phyloP scores from a whole-genome alignment of 768 basidiomycete species.

The Epithele typhae region DNA sequence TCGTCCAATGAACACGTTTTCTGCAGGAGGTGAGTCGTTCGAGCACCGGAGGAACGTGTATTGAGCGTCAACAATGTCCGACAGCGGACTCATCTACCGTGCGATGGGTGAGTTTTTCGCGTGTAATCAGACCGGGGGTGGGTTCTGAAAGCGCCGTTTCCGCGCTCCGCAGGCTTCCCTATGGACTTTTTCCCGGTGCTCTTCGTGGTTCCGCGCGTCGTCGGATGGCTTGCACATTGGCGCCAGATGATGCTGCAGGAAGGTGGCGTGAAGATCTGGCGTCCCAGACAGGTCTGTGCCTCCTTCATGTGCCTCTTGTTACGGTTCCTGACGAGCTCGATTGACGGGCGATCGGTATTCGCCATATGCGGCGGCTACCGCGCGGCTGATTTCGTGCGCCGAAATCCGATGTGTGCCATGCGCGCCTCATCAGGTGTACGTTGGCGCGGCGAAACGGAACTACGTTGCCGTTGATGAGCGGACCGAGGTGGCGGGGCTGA shows the following conservation, averaged over 20 bases:
- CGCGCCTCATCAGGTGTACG: slow-evolving; percentile 62
- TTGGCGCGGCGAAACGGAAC: slow-evolving; percentile 69
- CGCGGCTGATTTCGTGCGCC: not conserved
- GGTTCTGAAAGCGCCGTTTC: not conserved
- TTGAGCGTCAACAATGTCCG: slow-evolving; percentile 1
- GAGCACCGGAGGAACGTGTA: not conserved
- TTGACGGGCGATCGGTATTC: not conserved
- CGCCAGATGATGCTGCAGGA: slow-evolving; percentile 92
- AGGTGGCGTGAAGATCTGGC: slow-evolving; percentile 92
- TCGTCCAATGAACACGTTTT: slow-evolving; percentile 5
- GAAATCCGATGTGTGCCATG: no score
- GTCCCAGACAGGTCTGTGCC: slow-evolving; percentile 66
- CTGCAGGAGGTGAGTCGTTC: slow-evolving; percentile 45
- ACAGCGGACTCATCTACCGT: slow-evolving; percentile 83
- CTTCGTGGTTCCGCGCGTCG: slow-evolving; percentile 88
- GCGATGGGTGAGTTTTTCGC: slow-evolving; percentile 66
- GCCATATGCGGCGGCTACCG: no score
- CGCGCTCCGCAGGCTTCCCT: slow-evolving; percentile 63
- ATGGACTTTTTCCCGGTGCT: slow-evolving; percentile 93
- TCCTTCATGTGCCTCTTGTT: not conserved
- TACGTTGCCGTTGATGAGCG: slow-evolving; percentile 68
- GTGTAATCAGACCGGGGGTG: not conserved
- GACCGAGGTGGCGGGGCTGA: slow-evolving; percentile 45
- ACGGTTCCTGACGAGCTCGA: not conserved
- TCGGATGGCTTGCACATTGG: slow-evolving; percentile 94